Evolutionary conservation across 768 basidiomycete species (phyloP), one percentile per base, ranked within the genome.

Genomic region (Scleroderma bovista): DNA sequence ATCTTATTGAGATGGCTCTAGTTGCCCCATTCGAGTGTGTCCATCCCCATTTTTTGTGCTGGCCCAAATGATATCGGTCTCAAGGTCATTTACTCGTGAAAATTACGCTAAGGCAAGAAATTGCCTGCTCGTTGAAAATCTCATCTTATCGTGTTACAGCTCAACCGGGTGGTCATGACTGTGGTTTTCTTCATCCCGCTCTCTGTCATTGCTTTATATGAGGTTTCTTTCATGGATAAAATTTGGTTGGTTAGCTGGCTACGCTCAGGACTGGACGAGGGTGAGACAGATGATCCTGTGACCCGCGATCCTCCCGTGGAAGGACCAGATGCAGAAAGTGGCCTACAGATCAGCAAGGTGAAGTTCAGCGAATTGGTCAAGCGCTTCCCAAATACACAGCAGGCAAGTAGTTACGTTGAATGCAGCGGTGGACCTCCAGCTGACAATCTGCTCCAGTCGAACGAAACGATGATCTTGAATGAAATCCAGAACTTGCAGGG

Each of bases 11-110:
- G 68, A 71, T 75, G 1, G 64, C 92, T 61, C 69, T 95, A 24
- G 72, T 95, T 50, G 88, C 83, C 2, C 94, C 94, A 16, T 74
- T 91, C 44, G 93, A 95, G 92, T 95, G 59, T 60, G 88, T 73
- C 22, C 8, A 11, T 3, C 2, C 15, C 46, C 42, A 16, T 38
- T 40, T 32, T 34, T 41, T 12, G 9, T 37, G 48, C 19, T 46
- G 49, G 53, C 41, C 36, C 34, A 22, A 17, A 39, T 36, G 37
- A 1, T 52, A 82, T 79, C 53, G 61, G 19, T 9, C 15, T 73
- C 33, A 69, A 73, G 54, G 64, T 71, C 24, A 58, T 91, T 11
- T 74, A 71, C 47, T 29, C 51, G 61, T 6, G 73, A 76, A 42
- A 60, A 66, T 32, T 95, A 93, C 61, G 80, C 80, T 15, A 77